A percentile compares a stretch with the other conserved stretches of the same genome.
phyloP scores from a whole-genome alignment of 2,329 filamentous ascomycete genomes.

The Alternaria sp. region DNA sequence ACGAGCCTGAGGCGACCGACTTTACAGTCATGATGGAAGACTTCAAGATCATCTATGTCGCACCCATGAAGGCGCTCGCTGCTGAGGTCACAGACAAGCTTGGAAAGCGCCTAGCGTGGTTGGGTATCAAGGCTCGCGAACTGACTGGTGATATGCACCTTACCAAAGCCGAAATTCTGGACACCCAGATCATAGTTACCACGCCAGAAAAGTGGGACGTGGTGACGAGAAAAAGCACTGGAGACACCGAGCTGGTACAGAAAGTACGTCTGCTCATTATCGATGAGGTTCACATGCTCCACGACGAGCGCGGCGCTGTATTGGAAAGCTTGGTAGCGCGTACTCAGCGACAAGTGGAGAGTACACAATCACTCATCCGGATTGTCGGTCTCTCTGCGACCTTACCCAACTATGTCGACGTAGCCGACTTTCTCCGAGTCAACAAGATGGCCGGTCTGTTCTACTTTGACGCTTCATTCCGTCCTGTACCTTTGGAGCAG shows the following conservation, averaged over 20 bases:
- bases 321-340: conserved; percentile 94
- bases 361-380: conserved; percentile 94
- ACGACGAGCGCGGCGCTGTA: conserved; percentile 95
- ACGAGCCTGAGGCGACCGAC: conserved; percentile 73
- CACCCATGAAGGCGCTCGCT: conserved; percentile 97
- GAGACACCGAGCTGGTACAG: conserved; percentile 95
- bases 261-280: conserved; percentile 97
- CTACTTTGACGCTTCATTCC: conserved; percentile 95
- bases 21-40: conserved; percentile 84
- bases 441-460: conserved; percentile 92
- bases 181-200: conserved; percentile 97
- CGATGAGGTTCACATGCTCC: conserved; percentile 99
- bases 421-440: conserved; percentile 95
- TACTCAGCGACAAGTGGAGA: conserved; percentile 95
- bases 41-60: conserved; percentile 98
- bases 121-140: conserved; percentile 89
- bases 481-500: conserved; percentile 93
- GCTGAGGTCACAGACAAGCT: conserved; percentile 96
- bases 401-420: conserved; percentile 93
- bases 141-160: conserved; percentile 99
- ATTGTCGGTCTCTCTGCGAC: conserved; percentile 96
- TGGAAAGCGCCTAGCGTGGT: conserved; percentile 88
- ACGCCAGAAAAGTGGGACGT: conserved; percentile 99
- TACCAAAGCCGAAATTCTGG: conserved; percentile 92
- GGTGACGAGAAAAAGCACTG: conserved; percentile 93